These are phyloP conservation scores for Lactarius psammicola DNA, from an alignment of 768 basidiomycete genomes.

Conservation along the genomic window DNA sequence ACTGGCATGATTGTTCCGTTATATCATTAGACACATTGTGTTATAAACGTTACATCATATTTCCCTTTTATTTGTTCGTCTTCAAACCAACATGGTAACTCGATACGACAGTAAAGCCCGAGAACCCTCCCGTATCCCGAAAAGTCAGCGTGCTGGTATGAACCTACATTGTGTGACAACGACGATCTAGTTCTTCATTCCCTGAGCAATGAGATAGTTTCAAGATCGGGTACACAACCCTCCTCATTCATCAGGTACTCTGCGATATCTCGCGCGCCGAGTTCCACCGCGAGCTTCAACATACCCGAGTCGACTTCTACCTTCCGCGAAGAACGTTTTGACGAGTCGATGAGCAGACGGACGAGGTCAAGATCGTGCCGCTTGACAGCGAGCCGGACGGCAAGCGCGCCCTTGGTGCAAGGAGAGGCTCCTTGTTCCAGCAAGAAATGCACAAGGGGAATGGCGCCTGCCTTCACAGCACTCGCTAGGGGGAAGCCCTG, in stretches of 20 bases:
- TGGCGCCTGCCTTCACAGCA: constrained; percentile 65
- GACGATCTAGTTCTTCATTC: not conserved
- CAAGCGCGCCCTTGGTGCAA: constrained; percentile 52
- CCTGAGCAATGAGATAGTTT: constrained; percentile 44
- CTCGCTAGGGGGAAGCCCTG: constrained; percentile 80
- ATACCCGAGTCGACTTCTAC: constrained; percentile 52
- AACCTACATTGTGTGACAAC: not conserved
- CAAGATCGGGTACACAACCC: constrained; percentile 69
- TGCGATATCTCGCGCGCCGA: constrained; percentile 64
- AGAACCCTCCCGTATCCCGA: not conserved
- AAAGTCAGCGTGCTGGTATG: not conserved
- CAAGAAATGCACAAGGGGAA: constrained; percentile 67
- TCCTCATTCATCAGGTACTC: constrained; percentile 70
- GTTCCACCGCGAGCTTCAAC: constrained; percentile 64
- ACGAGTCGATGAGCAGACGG: constrained; percentile 67
- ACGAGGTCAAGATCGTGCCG: constrained; percentile 67
- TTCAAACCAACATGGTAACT: not conserved
- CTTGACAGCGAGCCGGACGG: constrained; percentile 73
- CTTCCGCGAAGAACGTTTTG: constrained; percentile 23
- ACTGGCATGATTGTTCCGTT: constrained; percentile 19
- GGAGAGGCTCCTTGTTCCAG: constrained; percentile 75
- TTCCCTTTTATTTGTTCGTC: not conserved
- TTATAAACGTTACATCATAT: constrained; percentile 11
- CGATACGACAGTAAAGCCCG: not conserved
- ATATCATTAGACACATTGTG: constrained; percentile 28